phyloP scores from a whole-genome alignment of 2,329 filamentous ascomycete species.

The Colletotrichum sp. region DNA sequence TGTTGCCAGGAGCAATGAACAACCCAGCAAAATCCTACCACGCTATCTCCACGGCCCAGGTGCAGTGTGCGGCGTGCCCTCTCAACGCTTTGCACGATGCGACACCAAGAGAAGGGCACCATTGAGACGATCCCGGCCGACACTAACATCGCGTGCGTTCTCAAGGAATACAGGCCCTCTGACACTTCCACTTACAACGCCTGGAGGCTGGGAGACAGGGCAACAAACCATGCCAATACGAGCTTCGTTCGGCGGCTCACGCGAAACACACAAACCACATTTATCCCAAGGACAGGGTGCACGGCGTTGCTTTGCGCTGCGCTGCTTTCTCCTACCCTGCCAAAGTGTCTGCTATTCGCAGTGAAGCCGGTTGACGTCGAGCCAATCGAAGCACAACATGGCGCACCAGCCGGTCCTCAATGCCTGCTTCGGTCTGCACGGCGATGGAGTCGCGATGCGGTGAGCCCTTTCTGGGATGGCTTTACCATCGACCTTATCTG shows the following conservation, averaged over 20 bases:
- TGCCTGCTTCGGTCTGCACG: conserved; percentile 17
- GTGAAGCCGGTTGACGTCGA: neutral
- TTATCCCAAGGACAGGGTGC: neutral
- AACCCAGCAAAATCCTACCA: neutral
- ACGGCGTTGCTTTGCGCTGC: neutral
- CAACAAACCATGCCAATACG: neutral
- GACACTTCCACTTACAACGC: neutral
- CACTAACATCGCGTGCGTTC: neutral
- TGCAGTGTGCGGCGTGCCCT: neutral
- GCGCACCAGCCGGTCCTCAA: neutral
- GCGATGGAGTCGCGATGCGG: conserved; percentile 19
- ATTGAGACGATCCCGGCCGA: neutral
- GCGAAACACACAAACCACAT: conserved; percentile 1
- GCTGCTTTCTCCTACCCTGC: neutral
- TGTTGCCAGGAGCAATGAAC: neutral
- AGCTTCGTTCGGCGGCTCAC: neutral
- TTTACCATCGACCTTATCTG: neutral
- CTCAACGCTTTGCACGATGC: neutral
- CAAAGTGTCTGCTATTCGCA: neutral
- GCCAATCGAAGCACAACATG: conserved; percentile 16
- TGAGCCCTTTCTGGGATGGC: neutral
- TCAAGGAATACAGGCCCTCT: neutral
- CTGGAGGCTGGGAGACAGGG: neutral
- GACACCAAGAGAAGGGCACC: neutral
- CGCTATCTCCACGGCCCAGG: neutral